Evolutionary conservation across 306 rosid species (phyloP), one percentile per base, ranked within the genome.

Genomic region (Quercus alba): DNA sequence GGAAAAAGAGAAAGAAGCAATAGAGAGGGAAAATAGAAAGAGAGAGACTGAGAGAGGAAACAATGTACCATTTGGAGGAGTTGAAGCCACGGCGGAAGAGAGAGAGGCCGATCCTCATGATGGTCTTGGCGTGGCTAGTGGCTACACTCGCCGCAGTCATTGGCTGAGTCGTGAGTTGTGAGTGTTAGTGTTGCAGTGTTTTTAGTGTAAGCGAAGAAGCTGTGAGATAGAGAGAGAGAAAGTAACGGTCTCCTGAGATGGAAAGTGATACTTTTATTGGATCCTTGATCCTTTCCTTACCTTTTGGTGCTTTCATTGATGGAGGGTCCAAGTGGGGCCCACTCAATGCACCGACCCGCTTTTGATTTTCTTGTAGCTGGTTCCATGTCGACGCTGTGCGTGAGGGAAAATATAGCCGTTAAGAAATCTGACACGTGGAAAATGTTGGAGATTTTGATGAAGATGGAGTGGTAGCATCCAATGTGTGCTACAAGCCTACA

Each of bases 1-100:
- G 14, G 57, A 18, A 6, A 70, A 59, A 2, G 17, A 35, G 4
- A 81, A 25, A 56, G 46, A 41, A 41, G 0, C 46, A 41, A 41
- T 23, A 56, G 25, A 82, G 46, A 54, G 33, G 18, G 14, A 70
- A 31, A 31, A 33, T 4, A 38, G 69, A 3, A 28, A 2, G 41
- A n/a, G 5, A 33, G 18, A 55, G 58, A 74, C 5, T 6, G 8
- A 35, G 9, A 6, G 58, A 25, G 49, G 5, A 4, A 73, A 46
- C 17, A 5, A 67, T 6, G 75, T 83, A 93, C 99, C 99, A 96
- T 91, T 93, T 96, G 75, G 98, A 90, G 75, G 99, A 84, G 85
- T 89, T 91, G 90, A 93, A 96, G 73, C 96, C 88, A 46, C 83
- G 56, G 18, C 94, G 86, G 85, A 96, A 87, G 68, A 96, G 87